phyloP scores from a whole-genome alignment of 1,139 yeast species.

The Oligophagozyma castellii region DNA sequence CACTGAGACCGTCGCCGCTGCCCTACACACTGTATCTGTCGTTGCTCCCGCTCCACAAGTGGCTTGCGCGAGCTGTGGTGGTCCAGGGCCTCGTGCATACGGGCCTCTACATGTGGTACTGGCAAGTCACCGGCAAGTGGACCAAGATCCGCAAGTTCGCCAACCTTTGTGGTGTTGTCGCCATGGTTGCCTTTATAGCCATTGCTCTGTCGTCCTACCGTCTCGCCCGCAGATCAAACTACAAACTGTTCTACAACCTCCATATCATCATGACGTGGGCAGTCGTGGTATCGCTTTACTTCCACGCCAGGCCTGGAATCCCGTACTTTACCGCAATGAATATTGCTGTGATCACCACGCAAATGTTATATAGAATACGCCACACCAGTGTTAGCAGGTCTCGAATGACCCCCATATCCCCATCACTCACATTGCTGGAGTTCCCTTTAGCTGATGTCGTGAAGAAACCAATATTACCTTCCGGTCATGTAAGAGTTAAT shows the following conservation, averaged over 20 bases:
- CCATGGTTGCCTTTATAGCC: conserved; percentile 30
- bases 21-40: conserved; percentile 43
- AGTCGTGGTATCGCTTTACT: conserved; percentile 40
- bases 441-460: conserved; percentile 27
- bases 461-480: conserved; percentile 29
- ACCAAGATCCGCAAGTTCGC: conserved; percentile 32
- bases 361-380: conserved; percentile 27
- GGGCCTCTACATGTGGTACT: conserved; percentile 31
- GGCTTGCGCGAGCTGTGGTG: conserved; percentile 61
- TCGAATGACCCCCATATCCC: conserved; percentile 33
- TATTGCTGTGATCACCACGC: conserved; percentile 33
- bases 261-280: conserved; percentile 64
- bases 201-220: conserved; percentile 44
- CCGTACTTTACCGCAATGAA: conserved; percentile 36
- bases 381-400: conserved; percentile 26
- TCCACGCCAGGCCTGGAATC: conserved; percentile 74
- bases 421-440: conserved; percentile 32
- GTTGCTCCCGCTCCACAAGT: conserved; percentile 53
- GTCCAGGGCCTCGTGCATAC: conserved; percentile 43
- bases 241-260: conserved; percentile 44
- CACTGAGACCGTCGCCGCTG: conserved; percentile 47
- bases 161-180: conserved; percentile 53
- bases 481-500: conserved; percentile 41
- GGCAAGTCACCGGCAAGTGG: conserved; percentile 31
- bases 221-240: conserved; percentile 40